Conservation (phyloP, 371 early-diverging fungal genomes). For the Zopfochytrium polystomum region DNA sequence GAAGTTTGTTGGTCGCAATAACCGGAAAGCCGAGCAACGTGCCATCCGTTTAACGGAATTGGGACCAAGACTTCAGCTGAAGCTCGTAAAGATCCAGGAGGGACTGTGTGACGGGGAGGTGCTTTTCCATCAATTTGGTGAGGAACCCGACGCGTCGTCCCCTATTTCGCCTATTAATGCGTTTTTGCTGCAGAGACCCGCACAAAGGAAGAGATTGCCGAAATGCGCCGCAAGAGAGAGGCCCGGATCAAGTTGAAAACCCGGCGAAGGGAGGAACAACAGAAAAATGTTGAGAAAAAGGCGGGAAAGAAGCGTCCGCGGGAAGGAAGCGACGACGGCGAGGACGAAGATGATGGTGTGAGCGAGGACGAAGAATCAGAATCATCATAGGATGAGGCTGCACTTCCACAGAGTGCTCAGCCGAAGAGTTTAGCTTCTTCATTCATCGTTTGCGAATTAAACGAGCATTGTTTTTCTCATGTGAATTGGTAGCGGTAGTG, state of each 20-base stretch:
- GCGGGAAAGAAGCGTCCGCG: conserved; percentile 49
- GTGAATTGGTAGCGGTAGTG: neutral
- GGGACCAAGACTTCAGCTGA: conserved; percentile 88
- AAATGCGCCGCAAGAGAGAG: conserved; percentile 12
- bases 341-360: conserved; percentile 44
- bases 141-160: too few relatives aligned
- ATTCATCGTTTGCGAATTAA: too few relatives aligned
- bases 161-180: too few relatives aligned
- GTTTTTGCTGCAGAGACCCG: too few relatives aligned
- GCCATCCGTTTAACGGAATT: conserved; percentile 84
- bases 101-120: conserved; percentile 93
- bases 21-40: conserved; percentile 72
- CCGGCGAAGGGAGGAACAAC: conserved; percentile 70
- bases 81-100: conserved; percentile 84
- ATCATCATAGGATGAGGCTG: conserved; percentile 10
- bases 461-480: neutral
- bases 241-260: conserved; percentile 13
- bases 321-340: conserved; percentile 37
- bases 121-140: conserved; percentile 65
- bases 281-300: conserved; percentile 77
- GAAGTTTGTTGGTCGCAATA: conserved; percentile 72
- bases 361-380: conserved; percentile 30
- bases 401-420: too few relatives aligned
- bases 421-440: too few relatives aligned
- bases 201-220: conserved; percentile 20